Percentiles rank a stretch among this genome's conserved stretches.
phyloP scores from a whole-genome alignment of 768 basidiomycete species.

The Pholiota microspora region DNA sequence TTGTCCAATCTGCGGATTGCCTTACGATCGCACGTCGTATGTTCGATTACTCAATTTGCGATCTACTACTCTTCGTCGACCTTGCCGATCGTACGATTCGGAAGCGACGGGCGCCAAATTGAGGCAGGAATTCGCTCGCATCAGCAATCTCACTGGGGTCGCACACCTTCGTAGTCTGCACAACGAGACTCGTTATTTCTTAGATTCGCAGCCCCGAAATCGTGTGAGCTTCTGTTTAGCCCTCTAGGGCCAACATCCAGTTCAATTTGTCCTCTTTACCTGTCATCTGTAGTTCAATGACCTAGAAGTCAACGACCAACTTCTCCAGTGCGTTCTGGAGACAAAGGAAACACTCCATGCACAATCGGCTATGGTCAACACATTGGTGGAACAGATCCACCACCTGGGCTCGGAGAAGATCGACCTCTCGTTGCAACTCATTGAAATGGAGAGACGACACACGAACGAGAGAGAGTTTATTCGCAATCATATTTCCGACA shows the following conservation, averaged over 20 bases:
- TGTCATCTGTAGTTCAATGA: conserved; percentile 3
- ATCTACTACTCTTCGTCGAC: not conserved
- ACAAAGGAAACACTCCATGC: conserved; percentile 5
- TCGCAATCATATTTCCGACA: not conserved
- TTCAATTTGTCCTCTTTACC: not conserved
- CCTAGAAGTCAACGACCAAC: conserved; percentile 5
- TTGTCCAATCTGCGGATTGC: not conserved
- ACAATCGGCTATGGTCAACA: conserved; percentile 1
- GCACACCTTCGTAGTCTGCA: conserved; percentile 2
- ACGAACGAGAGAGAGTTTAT: not conserved
- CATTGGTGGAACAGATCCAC: conserved; percentile 2
- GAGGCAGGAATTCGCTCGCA: not conserved
- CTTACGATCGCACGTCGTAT: not conserved
- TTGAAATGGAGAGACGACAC: not conserved
- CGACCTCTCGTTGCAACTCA: not conserved
- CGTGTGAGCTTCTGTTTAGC: conserved; percentile 2
- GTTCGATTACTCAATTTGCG: not conserved
- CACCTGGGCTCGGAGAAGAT: not conserved
- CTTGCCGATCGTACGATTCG: not conserved
- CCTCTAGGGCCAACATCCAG: not conserved
- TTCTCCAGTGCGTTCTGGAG: conserved; percentile 8
- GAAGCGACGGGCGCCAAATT: not conserved
- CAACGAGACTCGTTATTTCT: not conserved
- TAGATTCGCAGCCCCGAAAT: conserved; percentile 8
- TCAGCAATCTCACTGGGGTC: not conserved